Base-by-base conservation (phyloP, 2,329 filamentous ascomycete species). In the Nemania bipapillata region DNA sequence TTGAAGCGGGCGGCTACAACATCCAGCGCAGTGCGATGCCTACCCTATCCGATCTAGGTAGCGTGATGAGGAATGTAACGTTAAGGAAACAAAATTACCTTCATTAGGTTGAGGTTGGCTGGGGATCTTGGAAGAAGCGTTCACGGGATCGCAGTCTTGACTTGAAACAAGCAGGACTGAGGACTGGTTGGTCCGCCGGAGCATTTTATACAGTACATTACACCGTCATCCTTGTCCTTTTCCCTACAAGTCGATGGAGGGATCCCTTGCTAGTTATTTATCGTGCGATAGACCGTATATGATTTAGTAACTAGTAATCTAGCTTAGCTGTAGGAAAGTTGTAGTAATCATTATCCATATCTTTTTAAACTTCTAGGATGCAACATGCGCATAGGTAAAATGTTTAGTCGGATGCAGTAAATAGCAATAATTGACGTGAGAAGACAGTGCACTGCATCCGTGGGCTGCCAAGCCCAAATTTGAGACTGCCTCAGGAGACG, bases 91-190 rank as follows among this genome's bases (percentile, higher is more conserved):
- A 26, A 59, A 40, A 26, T 12, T 5, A 35, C 35, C 35, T 15
- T 26, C 35, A 59, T 45, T 12, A 37, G 40, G 11, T 50, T n/a
- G 52, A 30, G 32, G 7, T 12, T 35, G 26, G n/a, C 42, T 32
- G 6, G 50, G 30, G 22, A 57, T 56, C 37, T 26, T 40, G 20
- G 37, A 22, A 37, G n/a, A 17, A 56, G 45, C 64, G 42, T 47
- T 58, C 35, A 22, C 35, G 56, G 30, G 45, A 54, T 50, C 17
- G 28, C n/a, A n/a, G 8, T 32, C 32, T 12, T 42, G 57, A 54
- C 45, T 57, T 68, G 66, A 65, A 68, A 68, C 66, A 47, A 26
- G 32, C 42, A 28, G 47, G 57, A 58, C 15, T 47, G 45, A 28
- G 47, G 57, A 58, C 15, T 47, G 45, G 64, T 50, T 35, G 28